phyloP scores from a whole-genome alignment of 345 rosid genomes.

The Erysimum cheiranthoides region DNA sequence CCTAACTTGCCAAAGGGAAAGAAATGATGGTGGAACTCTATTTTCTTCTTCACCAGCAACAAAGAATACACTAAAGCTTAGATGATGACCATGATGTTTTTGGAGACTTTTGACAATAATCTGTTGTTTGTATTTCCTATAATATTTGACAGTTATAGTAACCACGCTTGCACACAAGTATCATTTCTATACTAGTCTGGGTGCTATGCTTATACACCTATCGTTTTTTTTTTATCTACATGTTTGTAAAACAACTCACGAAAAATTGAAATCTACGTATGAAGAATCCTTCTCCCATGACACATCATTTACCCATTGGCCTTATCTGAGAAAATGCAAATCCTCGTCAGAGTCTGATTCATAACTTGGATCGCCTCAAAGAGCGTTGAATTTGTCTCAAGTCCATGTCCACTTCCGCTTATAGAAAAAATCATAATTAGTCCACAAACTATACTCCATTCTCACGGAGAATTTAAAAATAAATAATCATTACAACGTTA shows the following conservation, averaged over 20 bases:
- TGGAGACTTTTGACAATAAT: conserved; percentile 9
- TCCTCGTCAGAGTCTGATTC: conserved; percentile 27
- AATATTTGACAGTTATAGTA: conserved; percentile 4
- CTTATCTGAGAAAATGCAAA: not conserved
- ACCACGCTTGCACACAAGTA: conserved; percentile 13
- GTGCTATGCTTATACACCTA: conserved; percentile 23
- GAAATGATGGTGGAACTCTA: conserved; percentile 33
- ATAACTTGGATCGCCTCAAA: conserved; percentile 15
- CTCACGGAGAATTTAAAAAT: no score
- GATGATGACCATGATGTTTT: not conserved
- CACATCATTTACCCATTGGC: not conserved
- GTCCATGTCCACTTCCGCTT: conserved; percentile 16
- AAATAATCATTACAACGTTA: no score
- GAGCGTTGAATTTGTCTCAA: not conserved
- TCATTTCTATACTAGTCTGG: conserved; percentile 20
- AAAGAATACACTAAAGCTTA: not conserved
- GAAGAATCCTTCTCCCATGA: not conserved
- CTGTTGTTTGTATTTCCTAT: conserved; percentile 28
- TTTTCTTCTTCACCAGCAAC: conserved; percentile 8
- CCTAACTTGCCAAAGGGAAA: conserved; percentile 23
- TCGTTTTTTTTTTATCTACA: conserved; percentile 1
- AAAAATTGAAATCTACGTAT: not conserved
- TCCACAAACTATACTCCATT: no score
- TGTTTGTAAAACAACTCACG: conserved; percentile 13
- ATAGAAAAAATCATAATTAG: not conserved